These are phyloP conservation scores for Aspergillus awamori DNA, from an alignment of 2,329 filamentous ascomycete genomes.

Conservation along the genomic window DNA sequence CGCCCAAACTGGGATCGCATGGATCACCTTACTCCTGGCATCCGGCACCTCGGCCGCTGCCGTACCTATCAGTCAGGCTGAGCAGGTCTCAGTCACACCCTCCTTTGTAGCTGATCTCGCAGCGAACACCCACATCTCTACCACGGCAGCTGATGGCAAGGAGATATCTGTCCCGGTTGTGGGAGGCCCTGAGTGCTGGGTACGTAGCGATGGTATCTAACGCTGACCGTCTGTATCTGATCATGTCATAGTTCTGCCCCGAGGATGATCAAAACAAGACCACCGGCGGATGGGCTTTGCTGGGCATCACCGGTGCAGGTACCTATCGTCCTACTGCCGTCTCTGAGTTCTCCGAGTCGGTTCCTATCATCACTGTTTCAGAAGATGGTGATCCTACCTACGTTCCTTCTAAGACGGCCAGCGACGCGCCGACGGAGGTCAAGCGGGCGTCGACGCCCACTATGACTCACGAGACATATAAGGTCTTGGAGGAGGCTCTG, in stretches of 20 bases:
- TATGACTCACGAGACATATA: neutral
- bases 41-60: neutral
- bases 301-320: neutral
- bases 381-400: neutral
- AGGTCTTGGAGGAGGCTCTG: neutral
- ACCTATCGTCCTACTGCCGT: neutral
- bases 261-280: neutral
- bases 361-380: neutral
- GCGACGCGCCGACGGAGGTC: neutral
- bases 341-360: neutral
- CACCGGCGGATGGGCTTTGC: neutral
- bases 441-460: neutral
- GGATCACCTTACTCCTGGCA: neutral
- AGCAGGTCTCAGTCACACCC: neutral
- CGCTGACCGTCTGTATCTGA: no score
- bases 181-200: neutral
- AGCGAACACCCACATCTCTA: neutral
- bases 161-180: neutral
- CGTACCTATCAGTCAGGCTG: neutral
- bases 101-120: neutral
- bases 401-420: neutral
- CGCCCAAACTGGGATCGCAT: neutral
- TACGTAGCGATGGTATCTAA: no score
- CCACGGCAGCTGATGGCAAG: neutral
- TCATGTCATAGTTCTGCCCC: neutral